phyloP scores from a whole-genome alignment of 768 basidiomycete genomes.

The Leccinum longicurvipes region DNA sequence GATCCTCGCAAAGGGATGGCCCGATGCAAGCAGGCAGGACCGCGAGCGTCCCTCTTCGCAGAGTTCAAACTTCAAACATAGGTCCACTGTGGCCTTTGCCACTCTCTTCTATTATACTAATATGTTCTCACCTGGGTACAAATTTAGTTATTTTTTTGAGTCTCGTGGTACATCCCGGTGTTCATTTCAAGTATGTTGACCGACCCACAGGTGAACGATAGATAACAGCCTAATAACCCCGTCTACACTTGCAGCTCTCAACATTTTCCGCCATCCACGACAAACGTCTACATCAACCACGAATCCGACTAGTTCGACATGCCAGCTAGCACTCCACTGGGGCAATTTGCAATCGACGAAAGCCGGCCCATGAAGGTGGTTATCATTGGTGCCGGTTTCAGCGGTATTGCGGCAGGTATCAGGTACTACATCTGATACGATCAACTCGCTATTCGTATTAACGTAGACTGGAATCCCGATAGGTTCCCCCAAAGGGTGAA shows the following conservation, averaged over 20 bases:
- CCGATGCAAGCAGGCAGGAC: too few relatives aligned
- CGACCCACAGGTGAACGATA: background rate
- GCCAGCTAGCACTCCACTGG: conserved; percentile 25
- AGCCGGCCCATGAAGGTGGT: conserved; percentile 52
- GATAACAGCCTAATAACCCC: background rate
- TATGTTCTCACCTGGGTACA: too few relatives aligned
- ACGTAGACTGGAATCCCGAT: background rate
- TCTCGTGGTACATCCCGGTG: background rate
- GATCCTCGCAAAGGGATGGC: too few relatives aligned
- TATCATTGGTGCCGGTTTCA: conserved; percentile 57
- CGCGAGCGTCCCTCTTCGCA: too few relatives aligned
- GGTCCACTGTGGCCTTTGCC: too few relatives aligned
- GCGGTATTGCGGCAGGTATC: conserved; percentile 58
- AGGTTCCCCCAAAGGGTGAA: conserved; percentile 52
- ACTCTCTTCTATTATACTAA: too few relatives aligned
- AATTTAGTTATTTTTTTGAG: background rate
- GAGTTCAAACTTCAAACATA: too few relatives aligned
- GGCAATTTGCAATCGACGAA: conserved; percentile 50
- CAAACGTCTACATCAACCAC: background rate
- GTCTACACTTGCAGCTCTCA: too few relatives aligned
- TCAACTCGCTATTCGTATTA: background rate
- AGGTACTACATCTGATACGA: conserved; percentile 35
- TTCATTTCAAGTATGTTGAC: background rate
- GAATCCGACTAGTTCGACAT: background rate
- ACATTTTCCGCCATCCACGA: background rate